Evolutionary conservation across 805 yeast species (phyloP).

Genomic region (Monosporozyma servazzii): DNA sequence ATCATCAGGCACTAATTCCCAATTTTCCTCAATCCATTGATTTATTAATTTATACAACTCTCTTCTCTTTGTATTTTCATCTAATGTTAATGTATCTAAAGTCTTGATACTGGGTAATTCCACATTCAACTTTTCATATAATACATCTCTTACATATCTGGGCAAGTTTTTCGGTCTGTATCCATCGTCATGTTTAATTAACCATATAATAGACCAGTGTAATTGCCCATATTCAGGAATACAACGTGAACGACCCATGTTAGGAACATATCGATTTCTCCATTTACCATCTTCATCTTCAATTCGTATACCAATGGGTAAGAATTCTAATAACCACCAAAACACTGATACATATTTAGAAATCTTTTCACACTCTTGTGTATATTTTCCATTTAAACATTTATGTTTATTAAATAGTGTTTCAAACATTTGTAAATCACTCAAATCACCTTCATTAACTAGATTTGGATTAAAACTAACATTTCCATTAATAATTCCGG

Average conservation of each 20-base stretch:
- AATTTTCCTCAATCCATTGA: conserved; percentile 24
- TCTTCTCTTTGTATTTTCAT: not conserved
- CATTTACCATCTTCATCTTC: conserved; percentile 43
- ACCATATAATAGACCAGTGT: conserved; percentile 61
- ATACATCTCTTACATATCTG: conserved; percentile 21
- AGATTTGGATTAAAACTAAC: not conserved
- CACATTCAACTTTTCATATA: conserved; percentile 14
- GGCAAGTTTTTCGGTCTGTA: conserved; percentile 42
- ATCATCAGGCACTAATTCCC: conserved; percentile 33
- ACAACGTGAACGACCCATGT: conserved; percentile 44
- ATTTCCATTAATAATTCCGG: conserved; percentile 8
- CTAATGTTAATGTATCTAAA: not conserved
- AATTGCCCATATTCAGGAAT: conserved; percentile 40
- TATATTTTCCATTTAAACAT: not conserved
- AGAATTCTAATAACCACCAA: conserved; percentile 57
- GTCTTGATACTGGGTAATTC: conserved; percentile 2
- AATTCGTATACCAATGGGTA: conserved; percentile 48
- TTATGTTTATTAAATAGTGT: not conserved
- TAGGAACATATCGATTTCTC: conserved; percentile 43
- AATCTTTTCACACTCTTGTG: not conserved
- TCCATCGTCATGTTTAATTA: conserved; percentile 38
- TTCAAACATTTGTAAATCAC: not conserved
- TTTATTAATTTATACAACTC: conserved; percentile 5
- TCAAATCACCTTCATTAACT: not conserved
- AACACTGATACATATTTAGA: conserved; percentile 16